Percentiles rank a stretch among this genome's conserved stretches.
These are phyloP conservation scores for Leptographium galeiforme DNA, from an alignment of 2,329 filamentous ascomycete genomes.

Conservation along the genomic window DNA sequence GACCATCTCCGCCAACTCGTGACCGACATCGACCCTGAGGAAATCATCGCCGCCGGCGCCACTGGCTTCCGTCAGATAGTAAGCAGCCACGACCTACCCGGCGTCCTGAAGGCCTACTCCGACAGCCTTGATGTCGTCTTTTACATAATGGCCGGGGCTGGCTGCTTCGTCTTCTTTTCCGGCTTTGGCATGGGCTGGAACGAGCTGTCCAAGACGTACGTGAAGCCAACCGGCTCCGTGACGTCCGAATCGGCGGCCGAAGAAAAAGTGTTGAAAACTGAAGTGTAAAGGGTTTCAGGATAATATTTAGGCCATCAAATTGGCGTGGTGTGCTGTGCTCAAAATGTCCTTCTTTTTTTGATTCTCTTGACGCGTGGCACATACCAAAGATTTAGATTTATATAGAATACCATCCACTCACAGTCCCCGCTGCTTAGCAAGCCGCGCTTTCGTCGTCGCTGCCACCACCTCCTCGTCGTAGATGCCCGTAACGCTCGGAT, in stretches of 20 bases:
- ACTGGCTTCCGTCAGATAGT: conserved; percentile 21
- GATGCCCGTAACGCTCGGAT: conserved; percentile 53
- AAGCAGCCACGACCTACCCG: conserved; percentile 14
- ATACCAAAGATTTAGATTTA: too few relatives aligned
- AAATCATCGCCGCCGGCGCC: conserved; percentile 9
- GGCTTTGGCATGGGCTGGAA: conserved; percentile 32
- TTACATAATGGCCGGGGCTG: conserved; percentile 23
- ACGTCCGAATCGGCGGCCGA: not conserved
- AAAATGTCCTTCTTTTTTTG: too few relatives aligned
- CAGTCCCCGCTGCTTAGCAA: conserved; percentile 10
- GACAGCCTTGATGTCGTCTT: conserved; percentile 23
- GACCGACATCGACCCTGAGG: conserved; percentile 1
- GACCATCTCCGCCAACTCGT: conserved; percentile 1
- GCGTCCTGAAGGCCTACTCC: conserved; percentile 24
- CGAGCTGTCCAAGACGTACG: conserved; percentile 24
- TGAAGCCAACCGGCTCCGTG: not conserved
- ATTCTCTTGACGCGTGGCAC: too few relatives aligned
- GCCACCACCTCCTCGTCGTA: conserved; percentile 40
- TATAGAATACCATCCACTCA: too few relatives aligned
- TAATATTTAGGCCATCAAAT: too few relatives aligned
- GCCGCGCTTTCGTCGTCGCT: conserved; percentile 13
- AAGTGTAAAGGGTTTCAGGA: too few relatives aligned
- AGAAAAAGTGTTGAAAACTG: not conserved
- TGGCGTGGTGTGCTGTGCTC: too few relatives aligned
- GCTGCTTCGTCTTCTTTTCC: conserved; percentile 21